Evolutionary conservation across 495 filamentous ascomycete genomes (phyloP), one percentile per base, ranked within the genome.

Genomic region (Penicillium lagena): DNA sequence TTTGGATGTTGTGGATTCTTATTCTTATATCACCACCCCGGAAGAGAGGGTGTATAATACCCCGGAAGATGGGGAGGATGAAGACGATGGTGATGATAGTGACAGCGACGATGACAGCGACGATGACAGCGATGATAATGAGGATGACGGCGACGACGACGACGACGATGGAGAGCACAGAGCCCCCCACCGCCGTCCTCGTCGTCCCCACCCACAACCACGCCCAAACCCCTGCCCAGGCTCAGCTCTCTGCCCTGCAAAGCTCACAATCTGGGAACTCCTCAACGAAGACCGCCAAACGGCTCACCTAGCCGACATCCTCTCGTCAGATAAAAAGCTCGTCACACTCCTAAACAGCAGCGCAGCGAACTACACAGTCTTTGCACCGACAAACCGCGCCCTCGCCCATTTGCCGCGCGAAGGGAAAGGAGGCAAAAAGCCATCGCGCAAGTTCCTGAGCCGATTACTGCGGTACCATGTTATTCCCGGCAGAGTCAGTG

Each of bases 391-490:
- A 4, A 82, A 95, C 62, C 63, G 65, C 30, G 88, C 86, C 22
- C 86, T 93, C 44, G 75, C 82, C 39, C 80, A 80, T 60, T 72
- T 89, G 46, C 81, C 78, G 7, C 48, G 5, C 40, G 9, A 29
- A 32, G n/a, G 29, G 31, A 12, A 31, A 17, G 28, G 37, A 22
- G 44, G 37, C 11, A 15, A 47, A 17, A 48, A 80, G 34, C 63
- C 78, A 34, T 47, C 60, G 55, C 58, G 60, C 67, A 39, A 54
- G 42, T 73, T 76, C 1, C 73, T 78, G 4, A 80, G 82, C 53
- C 81, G 86, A 52, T 61, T 83, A 42, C 52, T 93, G 47, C 77
- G 81, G 57, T 95, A 95, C 63, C 89, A 95, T 56, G 61, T 89
- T 50, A 67, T 77, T 1, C 74, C 75, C 0, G 80, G 78, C 77